These are phyloP conservation scores for Chimonanthus salicifolius DNA, from an alignment of 164 flowering plant genomes.

Conservation along the genomic window DNA sequence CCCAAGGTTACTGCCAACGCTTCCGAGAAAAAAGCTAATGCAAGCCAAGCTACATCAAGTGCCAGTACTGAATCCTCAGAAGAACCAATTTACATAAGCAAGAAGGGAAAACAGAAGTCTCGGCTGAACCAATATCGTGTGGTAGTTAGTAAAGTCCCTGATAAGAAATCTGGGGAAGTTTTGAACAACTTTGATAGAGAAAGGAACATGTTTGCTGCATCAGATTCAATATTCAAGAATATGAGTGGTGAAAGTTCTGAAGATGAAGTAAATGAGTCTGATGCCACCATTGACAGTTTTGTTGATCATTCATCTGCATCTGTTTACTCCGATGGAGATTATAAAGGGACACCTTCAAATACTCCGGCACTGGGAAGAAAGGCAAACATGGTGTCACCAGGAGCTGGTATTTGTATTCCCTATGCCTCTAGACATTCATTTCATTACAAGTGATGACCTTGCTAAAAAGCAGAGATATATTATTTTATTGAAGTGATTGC, in stretches of 20 bases:
- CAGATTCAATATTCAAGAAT: slow-evolving; percentile 37
- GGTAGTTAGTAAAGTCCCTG: slow-evolving; percentile 15
- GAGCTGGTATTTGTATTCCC: slow-evolving; percentile 28
- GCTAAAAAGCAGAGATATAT: too few relatives aligned
- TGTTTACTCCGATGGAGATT: slow-evolving; percentile 38
- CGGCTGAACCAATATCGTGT: slow-evolving; percentile 2
- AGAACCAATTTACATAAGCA: slow-evolving; percentile 5
- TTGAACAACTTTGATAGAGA: slow-evolving; percentile 19
- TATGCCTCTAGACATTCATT: background rate
- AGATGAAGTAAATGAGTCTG: slow-evolving; percentile 35
- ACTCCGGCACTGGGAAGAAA: background rate
- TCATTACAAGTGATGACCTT: too few relatives aligned
- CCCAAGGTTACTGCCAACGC: slow-evolving; percentile 1
- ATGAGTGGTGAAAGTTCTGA: slow-evolving; percentile 39
- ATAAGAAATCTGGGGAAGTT: slow-evolving; percentile 21
- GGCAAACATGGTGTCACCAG: slow-evolving; percentile 18
- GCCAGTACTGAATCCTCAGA: slow-evolving; percentile 25
- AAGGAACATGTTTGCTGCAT: slow-evolving; percentile 32
- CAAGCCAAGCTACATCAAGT: slow-evolving; percentile 12
- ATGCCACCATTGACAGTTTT: slow-evolving; percentile 42
- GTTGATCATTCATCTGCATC: slow-evolving; percentile 44
- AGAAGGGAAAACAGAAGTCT: slow-evolving; percentile 10
- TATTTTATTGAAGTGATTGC: too few relatives aligned
- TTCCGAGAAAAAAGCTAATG: slow-evolving; percentile 7
- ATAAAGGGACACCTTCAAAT: slow-evolving; percentile 6